Percentiles rank a stretch among this genome's conserved stretches.
Evolutionary conservation across 1,284 basidiomycete species (phyloP).

Genomic region (Fistulinella cinereoalba): DNA sequence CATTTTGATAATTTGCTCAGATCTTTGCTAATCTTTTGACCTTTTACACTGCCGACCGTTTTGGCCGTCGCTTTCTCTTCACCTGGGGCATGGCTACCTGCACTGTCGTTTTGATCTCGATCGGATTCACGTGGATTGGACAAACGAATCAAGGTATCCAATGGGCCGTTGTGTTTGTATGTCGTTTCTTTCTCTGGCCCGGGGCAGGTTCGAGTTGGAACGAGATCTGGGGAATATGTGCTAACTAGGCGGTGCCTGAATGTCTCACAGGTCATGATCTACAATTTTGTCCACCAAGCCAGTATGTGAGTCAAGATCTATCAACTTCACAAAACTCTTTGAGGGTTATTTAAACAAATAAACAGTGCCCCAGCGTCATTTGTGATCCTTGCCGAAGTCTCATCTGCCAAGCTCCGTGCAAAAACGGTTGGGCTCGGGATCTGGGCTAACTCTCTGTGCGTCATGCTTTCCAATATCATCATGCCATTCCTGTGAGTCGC

Average conservation of each 20-base stretch:
- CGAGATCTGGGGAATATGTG: no score
- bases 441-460: slow-evolving; percentile 24
- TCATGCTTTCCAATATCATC: slow-evolving; percentile 23
- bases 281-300: slow-evolving; percentile 27
- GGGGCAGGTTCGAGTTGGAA: no score
- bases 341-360: neutral
- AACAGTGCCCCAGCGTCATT: slow-evolving; percentile 28
- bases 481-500: slow-evolving; percentile 32
- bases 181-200: slow-evolving; percentile 1
- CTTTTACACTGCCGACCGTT: slow-evolving; percentile 27
- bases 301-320: slow-evolving; percentile 26
- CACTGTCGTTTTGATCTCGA: slow-evolving; percentile 24
- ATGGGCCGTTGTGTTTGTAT: slow-evolving; percentile 26
- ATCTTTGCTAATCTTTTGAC: slow-evolving; percentile 26
- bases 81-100: slow-evolving; percentile 29
- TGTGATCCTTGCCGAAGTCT: slow-evolving; percentile 31
- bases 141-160: slow-evolving; percentile 10
- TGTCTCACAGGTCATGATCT: slow-evolving; percentile 23
- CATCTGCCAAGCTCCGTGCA: slow-evolving; percentile 32
- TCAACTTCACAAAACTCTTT: no score
- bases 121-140: slow-evolving; percentile 30
- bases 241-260: no score
- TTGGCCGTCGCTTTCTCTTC: slow-evolving; percentile 27
- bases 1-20: slow-evolving; percentile 4
- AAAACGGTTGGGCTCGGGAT: slow-evolving; percentile 32